A percentile compares a stretch with the other conserved stretches of the same genome.
Conservation (phyloP, 257 asterid genomes). For the Coffea eugenioides region DNA sequence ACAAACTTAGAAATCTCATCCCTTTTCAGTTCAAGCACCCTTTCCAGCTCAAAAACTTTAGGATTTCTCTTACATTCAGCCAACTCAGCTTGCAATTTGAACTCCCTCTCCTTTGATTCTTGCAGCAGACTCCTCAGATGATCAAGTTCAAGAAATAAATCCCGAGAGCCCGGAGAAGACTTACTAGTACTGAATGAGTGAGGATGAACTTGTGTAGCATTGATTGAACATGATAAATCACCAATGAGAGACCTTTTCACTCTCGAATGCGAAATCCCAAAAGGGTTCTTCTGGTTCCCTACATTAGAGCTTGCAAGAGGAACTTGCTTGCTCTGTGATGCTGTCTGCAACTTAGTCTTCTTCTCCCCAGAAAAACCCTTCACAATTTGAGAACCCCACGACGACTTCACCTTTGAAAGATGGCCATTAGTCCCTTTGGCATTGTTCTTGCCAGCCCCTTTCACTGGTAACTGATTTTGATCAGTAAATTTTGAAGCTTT, state of each 20-base stretch:
- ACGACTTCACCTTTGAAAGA: conserved; percentile 62
- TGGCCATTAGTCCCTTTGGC: conserved; percentile 49
- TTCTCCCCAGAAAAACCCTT: conserved; percentile 82
- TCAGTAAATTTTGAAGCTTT: conserved; percentile 61
- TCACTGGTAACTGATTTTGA: conserved; percentile 62
- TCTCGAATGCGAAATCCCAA: conserved; percentile 42
- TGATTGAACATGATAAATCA: conserved; percentile 70
- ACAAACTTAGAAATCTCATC: conserved; percentile 52
- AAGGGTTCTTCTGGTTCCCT: conserved; percentile 42
- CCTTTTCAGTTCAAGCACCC: conserved; percentile 56
- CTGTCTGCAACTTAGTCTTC: conserved; percentile 56
- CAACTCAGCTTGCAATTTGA: conserved; percentile 63
- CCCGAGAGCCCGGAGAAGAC: conserved; percentile 48
- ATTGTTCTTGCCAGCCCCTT: conserved; percentile 29
- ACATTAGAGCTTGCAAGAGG: conserved; percentile 39
- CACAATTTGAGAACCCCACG: conserved; percentile 86
- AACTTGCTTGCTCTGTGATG: conserved; percentile 51
- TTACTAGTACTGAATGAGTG: conserved; percentile 40
- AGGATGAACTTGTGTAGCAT: conserved; percentile 69
- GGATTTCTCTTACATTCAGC: conserved; percentile 49
- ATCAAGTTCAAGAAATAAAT: conserved; percentile 77
- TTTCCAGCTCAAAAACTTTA: conserved; percentile 51
- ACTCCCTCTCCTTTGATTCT: conserved; percentile 81
- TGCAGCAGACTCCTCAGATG: conserved; percentile 77
- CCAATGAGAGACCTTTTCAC: conserved; percentile 70